Evolutionary conservation across 2,329 filamentous ascomycete species (phyloP), one percentile per base, ranked within the genome.

Genomic region (Ceratocystis papillata): DNA sequence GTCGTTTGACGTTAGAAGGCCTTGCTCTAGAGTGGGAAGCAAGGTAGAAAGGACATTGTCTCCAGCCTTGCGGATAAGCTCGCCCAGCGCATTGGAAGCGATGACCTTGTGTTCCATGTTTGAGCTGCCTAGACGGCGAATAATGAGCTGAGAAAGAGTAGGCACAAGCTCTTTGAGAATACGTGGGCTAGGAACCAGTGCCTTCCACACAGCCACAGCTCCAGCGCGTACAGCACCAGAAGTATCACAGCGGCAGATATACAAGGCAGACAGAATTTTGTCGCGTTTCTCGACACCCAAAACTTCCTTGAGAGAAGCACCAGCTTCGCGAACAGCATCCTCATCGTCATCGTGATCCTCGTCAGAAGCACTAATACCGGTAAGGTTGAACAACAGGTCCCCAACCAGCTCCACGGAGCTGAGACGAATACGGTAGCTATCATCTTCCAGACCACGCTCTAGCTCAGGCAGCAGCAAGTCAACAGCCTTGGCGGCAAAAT

Each of bases 101-200:
- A 99, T 99, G 71, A 96, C 88, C 79, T 96, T 97, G 76, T 99
- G 94, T 75, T 99, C 94, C 87, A 96, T 92, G 73, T 96, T 97
- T 59, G 92, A 88, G 75, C 92, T 97, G 69, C 91, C 94, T 71
- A 99, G 83, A 62, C 94, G 89, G 68, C 90, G 86, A 74, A 99
- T 97, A 71, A 99, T 88, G 69, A 99, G 85, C 74, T 96, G 92
- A 5, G 91, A 96, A 68, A 99, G 86, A 1, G 91, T 96, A 57
- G 94, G 93, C 60, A 96, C 88, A 72, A 99, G 84, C 74, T 99
- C 94, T 78, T 96, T 96, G 72, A 99, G 85, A 15, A 89, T 96
- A 70, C 87, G 87, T 41, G 94, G 94, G 68, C 88, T 93, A 67
- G 93, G 89, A 60, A 99, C 94, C 72, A 97, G 80, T 68, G 92